A percentile compares a stretch with the other conserved stretches of the same genome.
phyloP scores from a whole-genome alignment of 2,329 filamentous ascomycete species.

The Pyricularia grisea region DNA sequence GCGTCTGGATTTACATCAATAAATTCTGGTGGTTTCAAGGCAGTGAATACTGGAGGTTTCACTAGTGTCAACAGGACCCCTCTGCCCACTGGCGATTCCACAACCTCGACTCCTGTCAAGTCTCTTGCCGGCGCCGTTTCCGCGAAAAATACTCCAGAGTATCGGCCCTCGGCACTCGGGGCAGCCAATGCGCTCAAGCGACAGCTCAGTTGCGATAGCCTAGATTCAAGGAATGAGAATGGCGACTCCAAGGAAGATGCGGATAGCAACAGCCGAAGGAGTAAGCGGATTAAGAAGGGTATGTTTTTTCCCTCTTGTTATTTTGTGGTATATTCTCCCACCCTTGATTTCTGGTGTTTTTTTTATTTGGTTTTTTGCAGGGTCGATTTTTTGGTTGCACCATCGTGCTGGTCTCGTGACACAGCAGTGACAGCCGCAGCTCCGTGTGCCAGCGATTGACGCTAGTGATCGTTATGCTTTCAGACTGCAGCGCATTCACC shows the following conservation, averaged over 20 bases:
- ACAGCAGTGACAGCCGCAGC: background rate
- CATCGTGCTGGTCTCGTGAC: background rate
- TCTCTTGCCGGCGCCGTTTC: slow-evolving; percentile 52
- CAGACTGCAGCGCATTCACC: background rate
- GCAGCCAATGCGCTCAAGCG: slow-evolving; percentile 63
- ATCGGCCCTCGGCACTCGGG: slow-evolving; percentile 43
- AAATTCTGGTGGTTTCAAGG: slow-evolving; percentile 56
- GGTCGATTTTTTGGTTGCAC: background rate
- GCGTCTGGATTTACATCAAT: slow-evolving; percentile 44
- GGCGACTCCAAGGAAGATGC: slow-evolving; percentile 44
- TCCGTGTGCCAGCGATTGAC: background rate
- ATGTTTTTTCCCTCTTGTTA: slow-evolving; percentile 21
- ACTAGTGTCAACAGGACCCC: slow-evolving; percentile 53
- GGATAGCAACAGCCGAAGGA: slow-evolving; percentile 66
- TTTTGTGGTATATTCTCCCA: background rate
- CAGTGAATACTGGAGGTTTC: slow-evolving; percentile 61
- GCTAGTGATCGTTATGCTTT: background rate
- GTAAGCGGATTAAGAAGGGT: slow-evolving; percentile 89
- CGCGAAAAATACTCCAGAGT: slow-evolving; percentile 56
- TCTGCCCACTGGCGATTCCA: slow-evolving; percentile 30
- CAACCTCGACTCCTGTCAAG: slow-evolving; percentile 53
- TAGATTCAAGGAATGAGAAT: slow-evolving; percentile 39
- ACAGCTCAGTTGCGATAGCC: slow-evolving; percentile 54
- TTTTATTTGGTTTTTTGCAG: background rate
- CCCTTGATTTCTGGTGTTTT: background rate